Base-by-base conservation (phyloP, 2,329 filamentous ascomycete species). In the Fusarium sp. region DNA sequence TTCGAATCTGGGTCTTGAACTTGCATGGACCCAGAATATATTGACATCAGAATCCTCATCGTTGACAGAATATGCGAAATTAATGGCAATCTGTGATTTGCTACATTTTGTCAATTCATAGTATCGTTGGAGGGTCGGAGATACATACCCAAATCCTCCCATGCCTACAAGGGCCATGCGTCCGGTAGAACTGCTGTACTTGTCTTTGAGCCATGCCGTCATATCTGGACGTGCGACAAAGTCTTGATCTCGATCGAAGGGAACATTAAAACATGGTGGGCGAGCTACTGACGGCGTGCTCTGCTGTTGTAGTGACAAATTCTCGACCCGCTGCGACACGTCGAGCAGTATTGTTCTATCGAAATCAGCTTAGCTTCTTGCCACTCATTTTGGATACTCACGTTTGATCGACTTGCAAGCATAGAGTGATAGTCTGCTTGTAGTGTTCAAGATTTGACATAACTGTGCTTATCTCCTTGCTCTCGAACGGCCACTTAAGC, bases 11-110 rank as follows among this genome's bases (percentile, higher is more conserved):
- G 76, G 70, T 1, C 70, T 73, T 31, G 79, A 82, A 61, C 79
- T 81, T 14, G 81, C 80, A 66, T 84, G 74, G 11, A 84, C 73
- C 83, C 80, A 85, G 63, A 84, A 83, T 38, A 84, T 72, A 74
- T 75, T 81, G 22, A 74, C 80, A n/a, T 76, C 38, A 1, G 78
- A 76, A 28, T 70, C 79, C 31, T 58, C 59, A 0, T 79, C 69
- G 65, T 70, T 73, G n/a, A 75, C 66, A 52, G 68, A 73, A 63
- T 84, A 79, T 2, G 78, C 77, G 55, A 83, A 84, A 75, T 83
- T 74, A 55, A 84, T 84, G 15, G 80, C 79, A 57, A 79, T 20
- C 51, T 79, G 69, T 0, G 74, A 79, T 74, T 79, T 79, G 2
- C 77, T 79, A 6, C 38, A 1, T 22, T 41, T 14, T 3, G 20